Evolutionary conservation across 129 eudicot genomes (phyloP).

Genomic region (Ambrosia artemisiifolia): DNA sequence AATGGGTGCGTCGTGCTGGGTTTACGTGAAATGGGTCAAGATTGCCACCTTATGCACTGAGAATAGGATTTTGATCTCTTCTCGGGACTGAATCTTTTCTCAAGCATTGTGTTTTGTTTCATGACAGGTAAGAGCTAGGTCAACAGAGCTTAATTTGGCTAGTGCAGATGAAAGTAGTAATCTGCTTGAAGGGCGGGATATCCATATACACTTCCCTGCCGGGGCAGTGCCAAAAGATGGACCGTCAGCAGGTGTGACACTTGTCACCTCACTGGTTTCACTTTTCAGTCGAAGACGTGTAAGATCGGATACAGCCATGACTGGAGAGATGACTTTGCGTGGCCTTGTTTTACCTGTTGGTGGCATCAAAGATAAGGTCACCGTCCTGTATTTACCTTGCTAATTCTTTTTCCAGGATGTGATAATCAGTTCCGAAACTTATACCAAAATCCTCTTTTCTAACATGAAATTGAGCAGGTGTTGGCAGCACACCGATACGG

Average conservation of each 20-base stretch:
- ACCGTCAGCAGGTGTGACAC: constrained; percentile 98
- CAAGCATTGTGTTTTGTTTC: neutral
- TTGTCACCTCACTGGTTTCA: constrained; percentile 89
- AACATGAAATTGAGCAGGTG: constrained; percentile 44
- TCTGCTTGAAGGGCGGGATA: constrained; percentile 73
- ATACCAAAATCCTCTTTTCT: neutral
- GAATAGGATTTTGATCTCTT: neutral
- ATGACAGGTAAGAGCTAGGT: constrained; percentile 76
- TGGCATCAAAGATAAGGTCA: constrained; percentile 91
- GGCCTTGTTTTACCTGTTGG: constrained; percentile 95
- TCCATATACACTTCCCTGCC: constrained; percentile 97
- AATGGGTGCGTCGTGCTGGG: neutral
- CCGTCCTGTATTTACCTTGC: neutral
- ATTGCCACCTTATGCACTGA: neutral
- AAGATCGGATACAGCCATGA: constrained; percentile 95
- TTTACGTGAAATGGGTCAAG: neutral
- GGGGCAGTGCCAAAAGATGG: constrained; percentile 99
- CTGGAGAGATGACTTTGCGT: constrained; percentile 89
- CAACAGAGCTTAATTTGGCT: constrained; percentile 70
- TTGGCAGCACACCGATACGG: constrained; percentile 98
- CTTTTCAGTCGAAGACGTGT: constrained; percentile 66
- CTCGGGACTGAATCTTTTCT: too few relatives aligned
- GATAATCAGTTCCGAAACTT: too few relatives aligned
- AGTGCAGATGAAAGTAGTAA: constrained; percentile 45
- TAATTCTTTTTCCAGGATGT: neutral